Evolutionary conservation across 352 stramenopile genomes (phyloP).

Genomic region (Globisporangium solare): DNA sequence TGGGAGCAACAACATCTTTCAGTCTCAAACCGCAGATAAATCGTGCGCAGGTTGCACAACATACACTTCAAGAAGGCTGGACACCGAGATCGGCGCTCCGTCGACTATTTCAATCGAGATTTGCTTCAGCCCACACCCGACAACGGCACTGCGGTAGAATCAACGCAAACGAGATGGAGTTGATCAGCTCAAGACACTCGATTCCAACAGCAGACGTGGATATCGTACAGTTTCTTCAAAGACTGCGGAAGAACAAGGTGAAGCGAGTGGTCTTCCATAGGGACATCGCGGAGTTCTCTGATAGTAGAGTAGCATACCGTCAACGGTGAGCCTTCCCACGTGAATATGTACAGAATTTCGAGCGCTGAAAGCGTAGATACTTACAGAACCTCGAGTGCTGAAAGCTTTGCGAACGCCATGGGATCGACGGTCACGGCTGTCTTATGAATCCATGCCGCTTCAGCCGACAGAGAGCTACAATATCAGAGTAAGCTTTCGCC

Average conservation of each 20-base stretch:
- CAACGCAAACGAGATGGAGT: not conserved
- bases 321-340: conserved; percentile 7
- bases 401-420: conserved; percentile 37
- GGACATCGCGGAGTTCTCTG: conserved; percentile 41
- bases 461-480: conserved; percentile 26
- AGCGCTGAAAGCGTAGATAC: conserved; percentile 33
- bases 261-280: conserved; percentile 24
- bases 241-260: conserved; percentile 39
- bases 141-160: conserved; percentile 25
- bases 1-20: not conserved
- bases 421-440: conserved; percentile 28
- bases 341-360: conserved; percentile 43
- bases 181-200: not conserved
- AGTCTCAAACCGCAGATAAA: conserved; percentile 4
- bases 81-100: conserved; percentile 17
- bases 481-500: not conserved
- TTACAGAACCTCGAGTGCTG: conserved; percentile 38
- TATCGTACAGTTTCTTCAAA: conserved; percentile 38
- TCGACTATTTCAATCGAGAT: conserved; percentile 40
- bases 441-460: conserved; percentile 26
- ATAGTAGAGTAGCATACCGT: conserved; percentile 1
- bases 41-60: conserved; percentile 5
- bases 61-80: conserved; percentile 25
- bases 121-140: conserved; percentile 32
- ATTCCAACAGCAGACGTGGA: not conserved